Evolutionary conservation across 352 stramenopile genomes (phyloP).

Genomic region (Globisporangium ultimum): DNA sequence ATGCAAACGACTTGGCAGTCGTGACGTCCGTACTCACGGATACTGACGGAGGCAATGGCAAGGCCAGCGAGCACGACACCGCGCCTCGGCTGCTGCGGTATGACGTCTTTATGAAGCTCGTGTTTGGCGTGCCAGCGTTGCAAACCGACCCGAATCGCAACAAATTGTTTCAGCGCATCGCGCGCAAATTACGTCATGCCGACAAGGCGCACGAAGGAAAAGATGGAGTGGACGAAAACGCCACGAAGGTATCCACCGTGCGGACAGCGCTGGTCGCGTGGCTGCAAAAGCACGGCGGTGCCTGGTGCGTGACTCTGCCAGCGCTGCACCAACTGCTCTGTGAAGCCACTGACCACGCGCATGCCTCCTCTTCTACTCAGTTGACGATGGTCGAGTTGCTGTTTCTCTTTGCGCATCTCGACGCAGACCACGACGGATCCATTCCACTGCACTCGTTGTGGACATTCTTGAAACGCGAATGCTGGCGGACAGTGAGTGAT

Average conservation of each 20-base stretch:
- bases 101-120: conserved; percentile 47
- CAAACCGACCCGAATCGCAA: conserved; percentile 11
- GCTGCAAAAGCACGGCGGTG: conserved; percentile 12
- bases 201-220: not conserved
- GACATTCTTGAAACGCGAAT: conserved; percentile 20
- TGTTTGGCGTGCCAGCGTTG: conserved; percentile 39
- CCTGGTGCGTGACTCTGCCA: conserved; percentile 13
- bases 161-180: conserved; percentile 11
- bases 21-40: too few species aligned
- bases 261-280: too few species aligned
- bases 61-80: too few species aligned
- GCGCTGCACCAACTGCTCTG: conserved; percentile 17
- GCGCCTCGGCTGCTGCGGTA: conserved; percentile 39
- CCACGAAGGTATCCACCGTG: conserved; percentile 7
- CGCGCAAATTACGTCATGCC: conserved; percentile 13
- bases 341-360: conserved; percentile 2
- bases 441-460: conserved; percentile 25
- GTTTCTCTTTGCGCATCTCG: conserved; percentile 32
- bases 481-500: conserved; percentile 12
- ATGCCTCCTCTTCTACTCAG: not conserved
- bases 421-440: conserved; percentile 17
- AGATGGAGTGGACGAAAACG: conserved; percentile 9
- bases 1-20: conserved; percentile 30
- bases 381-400: conserved; percentile 27
- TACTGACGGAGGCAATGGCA: too few species aligned